Evolutionary conservation across 2,329 filamentous ascomycete species (phyloP), one percentile per base, ranked within the genome.

Genomic region (Pestalotiopsis sp.): DNA sequence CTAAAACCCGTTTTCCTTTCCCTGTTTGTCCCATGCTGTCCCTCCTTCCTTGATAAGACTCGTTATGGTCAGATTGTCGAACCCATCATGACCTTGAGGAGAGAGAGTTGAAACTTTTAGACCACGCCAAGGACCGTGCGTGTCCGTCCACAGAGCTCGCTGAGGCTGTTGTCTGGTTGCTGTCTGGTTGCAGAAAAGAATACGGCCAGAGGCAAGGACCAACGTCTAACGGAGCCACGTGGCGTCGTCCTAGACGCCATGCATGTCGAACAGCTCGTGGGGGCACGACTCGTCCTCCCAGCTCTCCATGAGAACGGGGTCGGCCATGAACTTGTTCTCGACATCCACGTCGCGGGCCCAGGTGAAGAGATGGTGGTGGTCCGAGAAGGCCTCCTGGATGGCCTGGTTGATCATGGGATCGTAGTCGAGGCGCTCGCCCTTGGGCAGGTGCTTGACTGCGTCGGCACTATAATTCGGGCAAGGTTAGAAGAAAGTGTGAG

Each of bases 401-500:
- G 59, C 59, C 27, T 61, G 27, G 25, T 61, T 61, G 25, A 61
- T 61, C 59, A 61, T 61, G 4, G 59, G 59, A 39, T 61, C 59
- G 38, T 61, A 61, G 20, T 61, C 59, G 13, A 61, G 27, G 27
- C 59, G 59, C 38, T 61, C 59, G 31, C 59, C 59, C 25, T 36
- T 36, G 27, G 59, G 59, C 13, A 61, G 36, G 9, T 61, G 12
- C 31, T 61, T 39, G 27, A 61, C 59, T 20, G 59, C 59, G 14
- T 39, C 31, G 31, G 59, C 59, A n/a, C 59, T 61, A 36, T 27
- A 14, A 23, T 36, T 14, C 27, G 31, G 27, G 23, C 23, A 23
- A 23, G 25, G 11, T 11, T 27, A 31, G 17, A 7, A 36, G 31
- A 36, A n/a, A 38, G 12, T 61, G 25, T 36, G n/a, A 58, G 12